A percentile compares a stretch with the other conserved stretches of the same genome.
Evolutionary conservation across 768 basidiomycete species (phyloP).

Genomic region (Russula abietina): DNA sequence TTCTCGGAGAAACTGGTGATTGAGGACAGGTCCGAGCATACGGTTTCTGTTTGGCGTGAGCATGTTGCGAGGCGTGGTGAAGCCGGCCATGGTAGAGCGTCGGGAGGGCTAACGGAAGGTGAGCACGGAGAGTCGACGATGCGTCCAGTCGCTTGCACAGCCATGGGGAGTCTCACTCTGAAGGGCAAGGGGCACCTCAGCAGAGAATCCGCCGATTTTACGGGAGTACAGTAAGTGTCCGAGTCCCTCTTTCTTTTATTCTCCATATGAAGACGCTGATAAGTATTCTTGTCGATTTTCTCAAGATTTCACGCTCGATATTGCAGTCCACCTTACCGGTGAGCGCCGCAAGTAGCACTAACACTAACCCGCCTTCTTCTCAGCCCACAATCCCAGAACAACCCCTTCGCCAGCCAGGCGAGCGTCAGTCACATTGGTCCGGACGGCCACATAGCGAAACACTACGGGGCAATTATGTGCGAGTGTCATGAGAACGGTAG

Average conservation of each 20-base stretch:
- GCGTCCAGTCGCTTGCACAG: slow-evolving; percentile 8
- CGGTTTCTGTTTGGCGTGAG: slow-evolving; percentile 36
- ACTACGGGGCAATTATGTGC: slow-evolving; percentile 48
- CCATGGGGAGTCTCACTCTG: slow-evolving; percentile 12
- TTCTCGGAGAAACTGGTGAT: slow-evolving; percentile 32
- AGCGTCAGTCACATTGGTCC: slow-evolving; percentile 45
- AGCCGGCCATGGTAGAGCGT: neutral
- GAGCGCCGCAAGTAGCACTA: slow-evolving; percentile 7
- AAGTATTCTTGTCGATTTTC: neutral
- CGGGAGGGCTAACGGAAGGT: slow-evolving; percentile 1
- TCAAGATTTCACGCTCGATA: slow-evolving; percentile 11
- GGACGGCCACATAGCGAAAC: slow-evolving; percentile 47
- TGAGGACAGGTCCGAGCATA: slow-evolving; percentile 33
- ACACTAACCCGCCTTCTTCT: neutral
- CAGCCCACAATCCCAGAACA: slow-evolving; percentile 17
- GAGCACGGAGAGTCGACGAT: slow-evolving; percentile 16
- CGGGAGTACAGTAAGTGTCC: slow-evolving; percentile 29
- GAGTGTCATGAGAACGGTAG: slow-evolving; percentile 38
- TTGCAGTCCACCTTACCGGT: slow-evolving; percentile 9
- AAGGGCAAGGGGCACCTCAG: slow-evolving; percentile 24
- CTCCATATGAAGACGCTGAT: neutral
- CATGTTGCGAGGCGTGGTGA: slow-evolving; percentile 31
- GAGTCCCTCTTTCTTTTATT: neutral
- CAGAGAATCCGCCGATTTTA: slow-evolving; percentile 27
- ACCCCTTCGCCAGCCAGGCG: slow-evolving; percentile 29